Evolutionary conservation across 176 grass and related monocot species (phyloP).

Genomic region (Oryza brachyantha): DNA sequence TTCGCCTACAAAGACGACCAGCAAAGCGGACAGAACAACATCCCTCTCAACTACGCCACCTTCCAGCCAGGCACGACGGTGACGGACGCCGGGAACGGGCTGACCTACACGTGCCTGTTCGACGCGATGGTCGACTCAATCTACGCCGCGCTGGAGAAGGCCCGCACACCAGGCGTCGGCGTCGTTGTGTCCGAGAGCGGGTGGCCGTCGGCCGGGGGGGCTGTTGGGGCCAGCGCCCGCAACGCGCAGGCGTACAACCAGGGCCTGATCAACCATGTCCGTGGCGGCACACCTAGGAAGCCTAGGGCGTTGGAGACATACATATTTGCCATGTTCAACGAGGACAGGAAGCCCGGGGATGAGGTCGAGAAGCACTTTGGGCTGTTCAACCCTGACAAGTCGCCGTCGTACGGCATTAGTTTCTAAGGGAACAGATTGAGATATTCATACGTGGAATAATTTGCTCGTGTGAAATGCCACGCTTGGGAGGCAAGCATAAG

Average conservation of each 20-base stretch:
- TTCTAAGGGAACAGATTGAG: background rate
- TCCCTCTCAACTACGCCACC: slow-evolving; percentile 39
- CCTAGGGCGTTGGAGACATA: slow-evolving; percentile 32
- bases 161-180: background rate
- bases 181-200: slow-evolving; percentile 66
- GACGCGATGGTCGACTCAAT: slow-evolving; percentile 54
- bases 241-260: slow-evolving; percentile 66
- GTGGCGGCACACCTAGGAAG: slow-evolving; percentile 43
- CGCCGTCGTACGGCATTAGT: slow-evolving; percentile 28
- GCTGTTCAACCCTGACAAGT: slow-evolving; percentile 29
- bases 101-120: slow-evolving; percentile 52
- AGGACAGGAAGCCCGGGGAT: slow-evolving; percentile 12
- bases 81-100: slow-evolving; percentile 28
- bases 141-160: slow-evolving; percentile 48
- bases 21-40: background rate
- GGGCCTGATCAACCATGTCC: slow-evolving; percentile 49
- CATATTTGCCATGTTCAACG: slow-evolving; percentile 62
- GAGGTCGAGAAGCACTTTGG: slow-evolving; percentile 44
- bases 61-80: slow-evolving; percentile 44
- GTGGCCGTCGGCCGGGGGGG: slow-evolving; percentile 59
- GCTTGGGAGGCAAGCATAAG: background rate
- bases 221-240: background rate
- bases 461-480: background rate
- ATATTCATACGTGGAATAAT: background rate
- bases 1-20: slow-evolving; percentile 34